Conservation (phyloP, 192 early-diverging fungal species). For the Rhizophagus sp. region DNA sequence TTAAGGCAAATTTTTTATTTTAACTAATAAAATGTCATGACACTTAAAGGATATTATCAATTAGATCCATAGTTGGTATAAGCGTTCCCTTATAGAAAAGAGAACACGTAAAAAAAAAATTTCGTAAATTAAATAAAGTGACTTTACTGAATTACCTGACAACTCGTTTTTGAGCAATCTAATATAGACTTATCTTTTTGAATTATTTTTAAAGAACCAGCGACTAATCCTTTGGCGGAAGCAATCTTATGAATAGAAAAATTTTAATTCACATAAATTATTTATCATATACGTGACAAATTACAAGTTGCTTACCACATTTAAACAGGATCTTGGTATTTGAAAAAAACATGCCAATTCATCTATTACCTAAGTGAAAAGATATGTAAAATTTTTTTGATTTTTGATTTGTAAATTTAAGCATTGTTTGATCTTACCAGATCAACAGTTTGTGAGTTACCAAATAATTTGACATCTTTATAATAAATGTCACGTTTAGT, state of each 20-base stretch:
- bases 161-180: slow-evolving; percentile 5
- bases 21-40: neutral
- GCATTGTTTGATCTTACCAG: neutral
- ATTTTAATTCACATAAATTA: neutral
- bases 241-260: slow-evolving; percentile 11
- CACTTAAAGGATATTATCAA: slow-evolving; percentile 22
- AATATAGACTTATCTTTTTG: slow-evolving; percentile 20
- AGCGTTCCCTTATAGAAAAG: slow-evolving; percentile 3
- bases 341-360: no score
- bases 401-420: no score
- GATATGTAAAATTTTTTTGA: no score
- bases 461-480: slow-evolving; percentile 30
- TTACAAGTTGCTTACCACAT: no score
- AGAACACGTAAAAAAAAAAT: neutral
- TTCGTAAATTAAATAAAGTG: neutral
- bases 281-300: no score
- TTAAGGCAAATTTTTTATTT: neutral
- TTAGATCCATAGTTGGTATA: slow-evolving; percentile 20
- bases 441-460: slow-evolving; percentile 15
- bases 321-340: no score
- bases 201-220: slow-evolving; percentile 14
- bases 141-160: neutral
- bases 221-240: slow-evolving; percentile 32
- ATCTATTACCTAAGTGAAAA: no score
- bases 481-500: slow-evolving; percentile 36